Conservation (phyloP, 116 monocot species). For the Posidonia oceanica region DNA sequence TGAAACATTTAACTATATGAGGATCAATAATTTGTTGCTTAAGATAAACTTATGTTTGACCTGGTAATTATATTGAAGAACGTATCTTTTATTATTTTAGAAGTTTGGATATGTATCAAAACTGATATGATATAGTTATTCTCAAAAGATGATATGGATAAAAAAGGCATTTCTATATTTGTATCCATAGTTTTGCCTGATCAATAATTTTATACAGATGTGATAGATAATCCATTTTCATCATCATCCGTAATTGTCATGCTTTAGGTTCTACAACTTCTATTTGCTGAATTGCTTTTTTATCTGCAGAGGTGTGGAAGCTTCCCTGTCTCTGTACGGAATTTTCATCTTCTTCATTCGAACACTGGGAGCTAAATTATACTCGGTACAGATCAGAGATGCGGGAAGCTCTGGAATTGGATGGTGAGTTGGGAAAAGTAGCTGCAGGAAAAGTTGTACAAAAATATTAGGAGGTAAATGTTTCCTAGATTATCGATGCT, state of each 20-base stretch:
- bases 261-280: too few relatives aligned
- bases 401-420: neutral
- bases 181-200: too few relatives aligned
- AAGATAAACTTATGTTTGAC: too few relatives aligned
- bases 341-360: neutral
- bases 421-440: slow-evolving; percentile 11
- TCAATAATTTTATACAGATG: too few relatives aligned
- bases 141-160: too few relatives aligned
- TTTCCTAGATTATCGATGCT: neutral
- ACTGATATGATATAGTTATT: too few relatives aligned
- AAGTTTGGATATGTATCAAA: too few relatives aligned
- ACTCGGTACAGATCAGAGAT: slow-evolving; percentile 30
- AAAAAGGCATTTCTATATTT: too few relatives aligned
- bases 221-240: neutral
- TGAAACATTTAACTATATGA: too few relatives aligned
- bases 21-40: too few relatives aligned
- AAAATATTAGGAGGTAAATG: slow-evolving; percentile 39
- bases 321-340: slow-evolving; percentile 34
- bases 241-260: neutral
- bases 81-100: too few relatives aligned
- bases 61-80: too few relatives aligned
- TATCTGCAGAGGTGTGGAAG: slow-evolving; percentile 23
- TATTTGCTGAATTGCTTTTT: neutral
- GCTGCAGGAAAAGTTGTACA: slow-evolving; percentile 18
- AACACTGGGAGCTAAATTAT: slow-evolving; percentile 26